Evolutionary conservation across 2,329 filamentous ascomycete genomes (phyloP), one percentile per base, ranked within the genome.

Genomic region (Colletotrichum caudatum): DNA sequence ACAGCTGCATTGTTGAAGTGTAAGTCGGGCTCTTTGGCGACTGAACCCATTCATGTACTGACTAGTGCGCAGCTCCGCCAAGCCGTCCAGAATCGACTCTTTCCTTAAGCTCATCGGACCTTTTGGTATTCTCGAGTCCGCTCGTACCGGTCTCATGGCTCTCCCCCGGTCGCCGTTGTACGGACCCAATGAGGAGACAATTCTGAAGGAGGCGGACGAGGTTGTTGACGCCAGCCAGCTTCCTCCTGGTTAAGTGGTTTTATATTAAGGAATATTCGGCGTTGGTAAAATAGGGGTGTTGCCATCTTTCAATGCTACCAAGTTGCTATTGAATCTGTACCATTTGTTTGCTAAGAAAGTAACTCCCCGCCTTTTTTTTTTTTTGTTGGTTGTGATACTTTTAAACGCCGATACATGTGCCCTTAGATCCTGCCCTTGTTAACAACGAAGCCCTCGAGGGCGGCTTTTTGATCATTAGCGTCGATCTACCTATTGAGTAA

Each of bases 1-100:
- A 94, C 84, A 98, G 97, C 85, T 98, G 96, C 84, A 98, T 98
- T 81, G 95, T 99, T 72, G 96, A 99, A 84, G 83, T 99, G 93
- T 95, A 89, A 88, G 93, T 89, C 39, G 16, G 48, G 37, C 23
- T n/a, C 33, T 23, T 23, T n/a, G 54, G 44, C 12, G 18, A 53
- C n/a, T 14, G 26, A 23, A 54, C 26, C 64, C 50, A 62, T 56
- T 54, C 65, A 60, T 12, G 48, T 73, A 66, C 77, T 80, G 50
- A 82, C 74, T 65, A 64, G 29, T 23, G 44, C 44, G 62, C 76
- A 94, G 92, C 9, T 97, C 94, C 65, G 96, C 96, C 72, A 99
- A 99, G 84, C 95, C 94, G 46, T 90, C 87, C 73, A 92, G 96
- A 83, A 97, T 99, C 79, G 94, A 99, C 83, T 97, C 94, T 2